phyloP scores from a whole-genome alignment of 2,329 filamentous ascomycete genomes.

The Penicillium sp. region DNA sequence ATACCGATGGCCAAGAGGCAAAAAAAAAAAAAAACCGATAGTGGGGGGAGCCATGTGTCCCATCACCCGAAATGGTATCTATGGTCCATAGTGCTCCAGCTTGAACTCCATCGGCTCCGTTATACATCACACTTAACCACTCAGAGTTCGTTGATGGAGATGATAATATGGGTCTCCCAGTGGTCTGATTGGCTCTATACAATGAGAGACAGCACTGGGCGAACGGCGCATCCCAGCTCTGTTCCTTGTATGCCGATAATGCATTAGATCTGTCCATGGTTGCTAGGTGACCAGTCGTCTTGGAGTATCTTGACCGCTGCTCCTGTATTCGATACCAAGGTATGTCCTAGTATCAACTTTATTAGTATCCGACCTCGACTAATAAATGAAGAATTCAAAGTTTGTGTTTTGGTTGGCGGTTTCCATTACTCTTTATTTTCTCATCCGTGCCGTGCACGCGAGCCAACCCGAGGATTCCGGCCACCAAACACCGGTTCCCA shows the following conservation, averaged over 20 bases:
- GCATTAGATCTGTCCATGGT: constrained; percentile 23
- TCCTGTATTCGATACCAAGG: background rate
- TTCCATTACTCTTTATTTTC: background rate
- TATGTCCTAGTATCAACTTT: background rate
- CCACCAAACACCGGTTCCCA: constrained; percentile 22
- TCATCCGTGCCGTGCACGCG: constrained; percentile 1
- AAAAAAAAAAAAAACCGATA: constrained; percentile 7
- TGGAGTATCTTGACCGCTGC: constrained; percentile 16
- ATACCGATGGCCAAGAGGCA: constrained; percentile 16
- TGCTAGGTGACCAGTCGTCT: constrained; percentile 23
- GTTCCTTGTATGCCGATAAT: background rate
- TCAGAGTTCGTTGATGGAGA: constrained; percentile 7
- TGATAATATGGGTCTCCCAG: constrained; percentile 12
- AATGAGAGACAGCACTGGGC: constrained; percentile 1
- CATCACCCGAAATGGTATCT: constrained; percentile 14
- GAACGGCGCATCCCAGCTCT: background rate
- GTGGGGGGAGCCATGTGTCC: constrained; percentile 24
- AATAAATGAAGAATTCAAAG: background rate
- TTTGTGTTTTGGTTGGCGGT: background rate
- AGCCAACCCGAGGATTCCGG: constrained; percentile 18
- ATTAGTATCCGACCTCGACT: background rate
- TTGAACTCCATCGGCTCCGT: constrained; percentile 4
- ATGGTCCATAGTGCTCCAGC: background rate
- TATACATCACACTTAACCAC: constrained; percentile 9
- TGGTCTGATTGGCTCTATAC: constrained; percentile 15